A percentile compares a stretch with the other conserved stretches of the same genome.
Evolutionary conservation across 805 yeast species (phyloP).

Genomic region (Ogataea naganishii): DNA sequence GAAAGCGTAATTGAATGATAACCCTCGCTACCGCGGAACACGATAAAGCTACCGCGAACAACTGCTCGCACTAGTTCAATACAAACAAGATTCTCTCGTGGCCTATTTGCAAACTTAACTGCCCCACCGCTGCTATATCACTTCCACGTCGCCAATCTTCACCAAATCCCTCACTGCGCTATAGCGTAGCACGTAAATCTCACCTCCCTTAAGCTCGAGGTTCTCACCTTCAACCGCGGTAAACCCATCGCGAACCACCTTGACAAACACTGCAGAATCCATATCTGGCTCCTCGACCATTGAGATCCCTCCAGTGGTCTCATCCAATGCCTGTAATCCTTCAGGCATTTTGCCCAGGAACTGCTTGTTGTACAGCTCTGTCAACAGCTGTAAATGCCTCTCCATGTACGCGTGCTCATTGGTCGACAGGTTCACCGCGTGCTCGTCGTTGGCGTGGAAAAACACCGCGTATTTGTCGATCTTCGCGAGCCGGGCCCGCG

Average conservation of each 20-base stretch:
- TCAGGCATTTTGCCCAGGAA: constrained; percentile 64
- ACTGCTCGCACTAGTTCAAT: no score
- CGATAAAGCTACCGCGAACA: no score
- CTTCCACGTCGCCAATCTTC: constrained; percentile 30
- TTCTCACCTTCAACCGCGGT: constrained; percentile 42
- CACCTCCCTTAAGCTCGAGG: constrained; percentile 49
- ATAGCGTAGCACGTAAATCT: constrained; percentile 71
- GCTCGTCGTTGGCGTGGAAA: constrained; percentile 37
- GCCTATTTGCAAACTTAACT: no score
- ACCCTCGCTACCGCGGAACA: no score
- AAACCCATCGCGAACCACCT: constrained; percentile 32
- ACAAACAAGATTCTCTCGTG: no score
- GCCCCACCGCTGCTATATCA: no score
- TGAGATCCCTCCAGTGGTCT: constrained; percentile 51
- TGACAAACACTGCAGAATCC: constrained; percentile 69
- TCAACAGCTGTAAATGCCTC: constrained; percentile 54
- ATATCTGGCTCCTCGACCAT: constrained; percentile 80
- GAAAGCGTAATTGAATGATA: no score
- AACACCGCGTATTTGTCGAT: constrained; percentile 62
- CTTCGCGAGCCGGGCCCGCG: constrained; percentile 68
- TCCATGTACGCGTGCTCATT: constrained; percentile 63
- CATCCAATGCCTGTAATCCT: constrained; percentile 66
- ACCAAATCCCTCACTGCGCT: constrained; percentile 36
- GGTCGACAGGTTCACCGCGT: constrained; percentile 36
- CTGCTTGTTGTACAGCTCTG: constrained; percentile 56